phyloP scores from a whole-genome alignment of 2,329 filamentous ascomycete genomes.

The Pezicula radicicola region DNA sequence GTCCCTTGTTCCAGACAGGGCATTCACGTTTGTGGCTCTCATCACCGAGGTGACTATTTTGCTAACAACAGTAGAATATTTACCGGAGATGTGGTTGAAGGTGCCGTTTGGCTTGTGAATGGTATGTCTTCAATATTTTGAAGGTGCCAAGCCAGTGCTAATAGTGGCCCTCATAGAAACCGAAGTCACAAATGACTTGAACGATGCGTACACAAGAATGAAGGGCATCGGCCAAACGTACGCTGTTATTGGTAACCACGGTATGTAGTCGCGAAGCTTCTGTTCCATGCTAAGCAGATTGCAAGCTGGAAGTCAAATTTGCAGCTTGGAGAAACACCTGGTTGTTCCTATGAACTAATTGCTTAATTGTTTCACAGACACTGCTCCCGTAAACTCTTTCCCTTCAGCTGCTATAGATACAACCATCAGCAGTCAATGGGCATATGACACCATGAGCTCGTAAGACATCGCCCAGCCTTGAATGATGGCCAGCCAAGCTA shows the following conservation, averaged over 20 bases:
- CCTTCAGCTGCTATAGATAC: slow-evolving; percentile 25
- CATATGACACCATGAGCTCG: slow-evolving; percentile 31
- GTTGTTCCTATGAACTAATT: neutral
- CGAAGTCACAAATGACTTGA: slow-evolving; percentile 31
- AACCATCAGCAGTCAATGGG: slow-evolving; percentile 32
- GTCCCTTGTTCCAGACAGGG: slow-evolving; percentile 24
- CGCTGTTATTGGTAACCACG: slow-evolving; percentile 37
- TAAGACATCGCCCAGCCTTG: slow-evolving; percentile 19
- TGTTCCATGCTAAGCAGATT: too few relatives aligned
- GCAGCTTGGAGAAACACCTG: neutral
- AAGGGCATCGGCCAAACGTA: slow-evolving; percentile 29
- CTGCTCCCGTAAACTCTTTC: slow-evolving; percentile 31
- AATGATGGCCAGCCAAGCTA: neutral
- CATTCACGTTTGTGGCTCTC: slow-evolving; percentile 22
- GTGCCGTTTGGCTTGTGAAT: slow-evolving; percentile 35
- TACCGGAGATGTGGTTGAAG: slow-evolving; percentile 37
- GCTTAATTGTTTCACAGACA: neutral
- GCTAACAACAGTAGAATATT: slow-evolving; percentile 25
- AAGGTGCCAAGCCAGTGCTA: neutral
- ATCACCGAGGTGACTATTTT: neutral
- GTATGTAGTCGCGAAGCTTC: slow-evolving; percentile 8
- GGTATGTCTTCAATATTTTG: slow-evolving; percentile 4
- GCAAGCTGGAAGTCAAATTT: too few relatives aligned
- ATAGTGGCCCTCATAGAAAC: slow-evolving; percentile 10
- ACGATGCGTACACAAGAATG: slow-evolving; percentile 32